A percentile compares a stretch with the other conserved stretches of the same genome.
Conservation (phyloP, 169 alveolate species). For the Plasmodium reichenowi region DNA sequence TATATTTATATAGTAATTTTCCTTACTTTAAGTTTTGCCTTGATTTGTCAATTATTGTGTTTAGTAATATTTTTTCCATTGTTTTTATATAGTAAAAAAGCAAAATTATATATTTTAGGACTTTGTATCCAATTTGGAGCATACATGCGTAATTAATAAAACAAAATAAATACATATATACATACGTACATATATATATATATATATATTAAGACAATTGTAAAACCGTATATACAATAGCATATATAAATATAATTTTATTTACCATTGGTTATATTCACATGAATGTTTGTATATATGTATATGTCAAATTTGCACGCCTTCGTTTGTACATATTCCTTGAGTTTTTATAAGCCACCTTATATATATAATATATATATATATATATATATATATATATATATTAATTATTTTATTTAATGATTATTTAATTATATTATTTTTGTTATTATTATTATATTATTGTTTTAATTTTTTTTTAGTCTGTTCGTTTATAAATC, state of each 20-base stretch:
- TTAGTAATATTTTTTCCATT: slow-evolving; percentile 48
- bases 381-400: slow-evolving; percentile 8
- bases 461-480: not conserved
- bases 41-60: slow-evolving; percentile 9
- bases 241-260: not conserved
- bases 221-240: not conserved
- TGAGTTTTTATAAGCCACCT: not conserved
- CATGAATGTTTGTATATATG: not conserved
- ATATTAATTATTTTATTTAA: not conserved
- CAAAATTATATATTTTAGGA: slow-evolving; percentile 18
- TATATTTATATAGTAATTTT: slow-evolving; percentile 6
- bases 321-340: not conserved
- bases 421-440: not conserved
- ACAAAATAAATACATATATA: not conserved
- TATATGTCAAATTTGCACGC: not conserved
- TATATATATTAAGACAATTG: not conserved
- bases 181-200: not conserved
- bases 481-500: slow-evolving; percentile 73
- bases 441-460: not conserved
- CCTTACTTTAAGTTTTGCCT: not conserved
- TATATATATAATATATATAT: not conserved
- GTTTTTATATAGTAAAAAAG: slow-evolving; percentile 17
- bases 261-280: not conserved
- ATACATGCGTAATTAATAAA: slow-evolving; percentile 23
- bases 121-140: slow-evolving; percentile 7